phyloP scores from a whole-genome alignment of 345 rosid species.

The Barbarea vulgaris region DNA sequence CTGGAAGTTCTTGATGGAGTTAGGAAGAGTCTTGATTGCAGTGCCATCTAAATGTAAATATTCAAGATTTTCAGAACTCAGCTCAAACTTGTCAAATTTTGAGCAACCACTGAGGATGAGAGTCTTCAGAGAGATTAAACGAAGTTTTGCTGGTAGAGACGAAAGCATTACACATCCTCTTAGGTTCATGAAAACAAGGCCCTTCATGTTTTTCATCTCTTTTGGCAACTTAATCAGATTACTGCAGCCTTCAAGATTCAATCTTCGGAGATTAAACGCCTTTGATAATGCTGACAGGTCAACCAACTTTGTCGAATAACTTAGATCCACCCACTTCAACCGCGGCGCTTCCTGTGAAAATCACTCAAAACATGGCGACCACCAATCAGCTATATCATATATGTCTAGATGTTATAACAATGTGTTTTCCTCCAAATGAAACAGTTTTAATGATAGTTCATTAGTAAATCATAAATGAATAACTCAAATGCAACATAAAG shows the following conservation, averaged over 20 bases:
- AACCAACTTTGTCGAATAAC: not conserved
- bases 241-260: constrained; percentile 25
- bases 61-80: not conserved
- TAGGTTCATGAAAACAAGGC: constrained; percentile 15
- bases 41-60: constrained; percentile 13
- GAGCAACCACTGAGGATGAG: constrained; percentile 30
- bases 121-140: not conserved
- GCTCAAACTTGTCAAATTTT: constrained; percentile 13
- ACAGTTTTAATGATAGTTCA: no score
- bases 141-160: not conserved
- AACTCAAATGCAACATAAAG: no score
- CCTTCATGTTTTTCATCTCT: not conserved
- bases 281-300: constrained; percentile 24
- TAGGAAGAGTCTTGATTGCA: constrained; percentile 13
- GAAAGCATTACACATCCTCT: constrained; percentile 18
- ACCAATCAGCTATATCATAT: no score
- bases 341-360: constrained; percentile 19
- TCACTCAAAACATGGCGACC: no score
- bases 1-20: not conserved
- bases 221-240: not conserved
- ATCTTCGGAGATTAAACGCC: constrained; percentile 10
- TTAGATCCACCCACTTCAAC: constrained; percentile 26
- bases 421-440: no score
- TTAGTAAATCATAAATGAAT: no score
- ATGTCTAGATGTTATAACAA: no score